Evolutionary conservation across 2,329 filamentous ascomycete genomes (phyloP), one percentile per base, ranked within the genome.

Genomic region (Plectosphaerella sp.): DNA sequence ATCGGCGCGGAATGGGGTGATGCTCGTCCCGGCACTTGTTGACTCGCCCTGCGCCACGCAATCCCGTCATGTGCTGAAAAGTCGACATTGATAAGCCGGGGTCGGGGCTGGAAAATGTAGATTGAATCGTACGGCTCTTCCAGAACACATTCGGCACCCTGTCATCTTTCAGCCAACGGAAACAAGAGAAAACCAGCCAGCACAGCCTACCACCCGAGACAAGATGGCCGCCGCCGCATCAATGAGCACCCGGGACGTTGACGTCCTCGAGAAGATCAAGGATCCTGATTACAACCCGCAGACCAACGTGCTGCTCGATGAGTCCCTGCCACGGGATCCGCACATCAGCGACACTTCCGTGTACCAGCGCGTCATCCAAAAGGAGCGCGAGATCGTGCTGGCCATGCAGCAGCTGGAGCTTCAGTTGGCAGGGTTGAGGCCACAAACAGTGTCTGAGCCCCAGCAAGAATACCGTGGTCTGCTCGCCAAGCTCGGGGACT

Each of bases 251-350:
- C 41, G 41, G 41, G 41, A 43, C 41, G 16, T 43, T 43, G 76
- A 82, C 52, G 76, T 87, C 58, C 77, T 88, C 53, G 77, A 81
- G 56, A 86, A 86, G 64, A 86, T 88, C 66, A 82, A 80, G 60
- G 83, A 88, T 55, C 84, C 84, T 1, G 84, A 88, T 61, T 77
- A 77, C 8, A 77, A 86, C 56, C 79, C 84, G 14, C 72, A 77
- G 15, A 69, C 75, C 10, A 70, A 75, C 12, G 67, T 83, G 50
- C 71, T 82, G 52, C 71, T 86, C 52, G 80, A 86, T 63, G 62
- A 72, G 43, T 75, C 71, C 28, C 69, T 77, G 54, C 80, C 75
- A 9, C 81, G 76, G 58, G 82, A 87, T 55, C 82, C 84, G 4
- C 72, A 83, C 52, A 64, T 86, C 59, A 71, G 69, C 36, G 76